These are phyloP conservation scores for Singerocomus rubriflavus DNA, from an alignment of 1,284 basidiomycete genomes.

Conservation along the genomic window DNA sequence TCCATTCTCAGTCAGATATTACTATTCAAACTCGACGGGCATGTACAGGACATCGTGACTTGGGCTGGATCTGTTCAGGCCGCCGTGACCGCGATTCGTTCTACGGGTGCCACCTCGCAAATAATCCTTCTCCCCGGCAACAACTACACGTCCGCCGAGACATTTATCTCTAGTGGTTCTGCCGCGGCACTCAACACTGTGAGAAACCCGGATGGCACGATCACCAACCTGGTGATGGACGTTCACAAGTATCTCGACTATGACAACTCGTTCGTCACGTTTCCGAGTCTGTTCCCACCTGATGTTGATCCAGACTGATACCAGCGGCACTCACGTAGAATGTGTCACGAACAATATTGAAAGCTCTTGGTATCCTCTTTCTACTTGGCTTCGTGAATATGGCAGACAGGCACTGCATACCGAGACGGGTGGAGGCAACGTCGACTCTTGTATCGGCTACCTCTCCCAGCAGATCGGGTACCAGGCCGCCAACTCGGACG, in stretches of 20 bases:
- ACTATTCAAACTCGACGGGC: neutral
- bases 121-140: slow-evolving; percentile 54
- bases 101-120: slow-evolving; percentile 44
- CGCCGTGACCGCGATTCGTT: slow-evolving; percentile 54
- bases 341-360: slow-evolving; percentile 54
- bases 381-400: slow-evolving; percentile 47
- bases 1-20: neutral
- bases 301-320: neutral
- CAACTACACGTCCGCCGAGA: slow-evolving; percentile 49
- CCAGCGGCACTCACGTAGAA: slow-evolving; percentile 30
- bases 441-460: slow-evolving; percentile 44
- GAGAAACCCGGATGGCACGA: slow-evolving; percentile 50
- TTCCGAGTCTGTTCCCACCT: slow-evolving; percentile 9
- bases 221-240: slow-evolving; percentile 53
- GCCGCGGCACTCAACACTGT: slow-evolving; percentile 50
- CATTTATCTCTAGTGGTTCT: slow-evolving; percentile 54
- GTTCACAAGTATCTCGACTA: slow-evolving; percentile 65
- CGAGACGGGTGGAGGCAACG: slow-evolving; percentile 61
- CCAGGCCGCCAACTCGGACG: slow-evolving; percentile 51
- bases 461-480: slow-evolving; percentile 50
- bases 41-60: slow-evolving; percentile 33
- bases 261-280: slow-evolving; percentile 44
- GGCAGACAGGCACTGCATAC: slow-evolving; percentile 60
- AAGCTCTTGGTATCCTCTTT: slow-evolving; percentile 46
- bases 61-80: slow-evolving; percentile 43